phyloP scores from a whole-genome alignment of 140 eudicot genomes.

The Ambrosia hybrid region DNA sequence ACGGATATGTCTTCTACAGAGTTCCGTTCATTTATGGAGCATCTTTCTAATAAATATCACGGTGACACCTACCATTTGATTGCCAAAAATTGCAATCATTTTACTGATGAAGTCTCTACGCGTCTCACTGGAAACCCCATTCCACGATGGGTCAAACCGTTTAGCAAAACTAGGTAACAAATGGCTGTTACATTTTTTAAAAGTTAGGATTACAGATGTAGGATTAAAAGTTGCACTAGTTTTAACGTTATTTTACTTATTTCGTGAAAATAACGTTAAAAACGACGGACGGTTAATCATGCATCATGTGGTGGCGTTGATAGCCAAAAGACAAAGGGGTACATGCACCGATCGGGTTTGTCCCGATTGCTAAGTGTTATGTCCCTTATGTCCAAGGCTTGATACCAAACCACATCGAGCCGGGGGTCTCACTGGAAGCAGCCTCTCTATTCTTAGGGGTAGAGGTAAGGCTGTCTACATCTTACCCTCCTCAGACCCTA shows the following conservation, averaged over 20 bases:
- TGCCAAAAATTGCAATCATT: conserved; percentile 70
- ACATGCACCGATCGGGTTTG: too few relatives aligned
- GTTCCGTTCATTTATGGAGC: conserved; percentile 76
- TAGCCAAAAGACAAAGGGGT: too few relatives aligned
- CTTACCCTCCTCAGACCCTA: too few relatives aligned
- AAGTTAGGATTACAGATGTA: not conserved
- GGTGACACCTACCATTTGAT: conserved; percentile 84
- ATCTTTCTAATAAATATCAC: conserved; percentile 63
- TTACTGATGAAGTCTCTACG: conserved; percentile 45
- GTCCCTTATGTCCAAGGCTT: too few relatives aligned
- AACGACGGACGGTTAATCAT: too few relatives aligned
- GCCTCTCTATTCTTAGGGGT: too few relatives aligned
- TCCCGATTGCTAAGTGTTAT: too few relatives aligned
- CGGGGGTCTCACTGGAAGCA: too few relatives aligned
- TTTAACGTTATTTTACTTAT: not conserved
- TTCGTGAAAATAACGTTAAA: not conserved
- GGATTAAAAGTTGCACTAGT: not conserved
- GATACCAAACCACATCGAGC: too few relatives aligned
- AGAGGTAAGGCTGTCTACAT: too few relatives aligned
- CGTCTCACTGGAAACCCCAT: conserved; percentile 77
- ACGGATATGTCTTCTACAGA: conserved; percentile 81
- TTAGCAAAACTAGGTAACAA: conserved; percentile 77
- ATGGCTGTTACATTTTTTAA: not conserved
- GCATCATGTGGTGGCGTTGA: too few relatives aligned
- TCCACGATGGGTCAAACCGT: conserved; percentile 91